phyloP scores from a whole-genome alignment of 1,139 yeast species.

The Candida freyschussii region DNA sequence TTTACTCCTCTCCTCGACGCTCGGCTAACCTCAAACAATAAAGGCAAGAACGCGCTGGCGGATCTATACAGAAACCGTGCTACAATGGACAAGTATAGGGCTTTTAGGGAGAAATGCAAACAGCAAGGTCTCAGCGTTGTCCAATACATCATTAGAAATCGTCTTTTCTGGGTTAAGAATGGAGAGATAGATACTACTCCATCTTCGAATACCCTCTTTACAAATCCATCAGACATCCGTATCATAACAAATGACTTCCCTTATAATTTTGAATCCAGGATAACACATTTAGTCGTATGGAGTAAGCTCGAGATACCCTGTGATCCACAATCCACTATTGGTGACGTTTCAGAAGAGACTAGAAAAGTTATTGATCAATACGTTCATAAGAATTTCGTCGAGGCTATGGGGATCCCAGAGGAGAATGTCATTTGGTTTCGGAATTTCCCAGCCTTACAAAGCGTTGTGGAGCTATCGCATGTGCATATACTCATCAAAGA shows the following conservation, averaged over 20 bases:
- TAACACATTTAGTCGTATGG: constrained; percentile 36
- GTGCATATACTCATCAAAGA: constrained; percentile 49
- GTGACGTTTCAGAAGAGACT: constrained; percentile 19
- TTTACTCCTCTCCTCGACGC: too few species aligned
- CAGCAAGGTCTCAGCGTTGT: constrained; percentile 10
- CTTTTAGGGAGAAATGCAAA: constrained; percentile 9
- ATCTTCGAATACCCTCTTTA: constrained; percentile 16
- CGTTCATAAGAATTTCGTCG: constrained; percentile 38
- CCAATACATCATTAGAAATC: constrained; percentile 12
- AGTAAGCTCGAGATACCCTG: constrained; percentile 33
- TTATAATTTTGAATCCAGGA: constrained; percentile 28
- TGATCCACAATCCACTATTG: constrained; percentile 17
- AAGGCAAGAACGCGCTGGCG: constrained; percentile 12
- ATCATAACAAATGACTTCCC: constrained; percentile 35
- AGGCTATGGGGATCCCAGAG: constrained; percentile 31
- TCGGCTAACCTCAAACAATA: too few species aligned
- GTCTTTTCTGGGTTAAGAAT: constrained; percentile 15
- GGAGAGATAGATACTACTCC: constrained; percentile 6
- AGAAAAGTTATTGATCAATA: constrained; percentile 16
- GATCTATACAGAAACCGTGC: constrained; percentile 15
- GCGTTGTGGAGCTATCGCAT: constrained; percentile 55
- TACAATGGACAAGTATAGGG: constrained; percentile 10
- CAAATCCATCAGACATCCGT: constrained; percentile 18
- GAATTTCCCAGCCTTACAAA: constrained; percentile 57
- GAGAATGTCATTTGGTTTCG: constrained; percentile 53